These are phyloP conservation scores for Clausena lansium DNA, from an alignment of 345 rosid genomes.

Conservation along the genomic window DNA sequence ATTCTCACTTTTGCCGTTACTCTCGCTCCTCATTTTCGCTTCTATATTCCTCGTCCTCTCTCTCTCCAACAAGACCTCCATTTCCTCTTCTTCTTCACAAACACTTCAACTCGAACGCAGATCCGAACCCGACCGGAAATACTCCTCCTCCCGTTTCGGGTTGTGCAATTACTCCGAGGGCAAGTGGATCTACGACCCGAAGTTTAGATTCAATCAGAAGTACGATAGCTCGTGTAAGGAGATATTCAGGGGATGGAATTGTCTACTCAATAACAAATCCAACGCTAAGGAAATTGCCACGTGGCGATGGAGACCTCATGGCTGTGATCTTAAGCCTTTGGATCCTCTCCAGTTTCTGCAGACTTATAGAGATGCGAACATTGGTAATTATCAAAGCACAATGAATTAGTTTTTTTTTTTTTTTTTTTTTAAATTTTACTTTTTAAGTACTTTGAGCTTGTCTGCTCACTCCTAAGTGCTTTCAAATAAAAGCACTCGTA, in stretches of 20 bases:
- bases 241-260: conserved; percentile 97
- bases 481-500: neutral
- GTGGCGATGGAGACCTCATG: conserved; percentile 87
- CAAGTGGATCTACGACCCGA: conserved; percentile 70
- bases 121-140: neutral
- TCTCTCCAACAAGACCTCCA: conserved; percentile 39
- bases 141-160: neutral
- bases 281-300: conserved; percentile 53
- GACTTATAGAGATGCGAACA: conserved; percentile 53
- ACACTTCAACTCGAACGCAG: conserved; percentile 12
- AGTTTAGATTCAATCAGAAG: conserved; percentile 22
- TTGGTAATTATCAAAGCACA: conserved; percentile 45
- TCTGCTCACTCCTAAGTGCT: neutral
- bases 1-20: conserved; percentile 51
- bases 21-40: conserved; percentile 62
- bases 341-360: conserved; percentile 60
- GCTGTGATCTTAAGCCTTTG: conserved; percentile 58
- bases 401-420: neutral
- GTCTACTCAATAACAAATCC: conserved; percentile 63
- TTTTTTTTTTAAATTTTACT: too few relatives aligned
- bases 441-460: too few relatives aligned
- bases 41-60: conserved; percentile 59
- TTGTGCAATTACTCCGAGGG: conserved; percentile 71
- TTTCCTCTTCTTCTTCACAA: conserved; percentile 40
- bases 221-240: conserved; percentile 75